Percentiles rank a stretch among this genome's conserved stretches.
Conservation (phyloP, 2,329 filamentous ascomycete species). For the Zymoseptoria ardabiliae region DNA sequence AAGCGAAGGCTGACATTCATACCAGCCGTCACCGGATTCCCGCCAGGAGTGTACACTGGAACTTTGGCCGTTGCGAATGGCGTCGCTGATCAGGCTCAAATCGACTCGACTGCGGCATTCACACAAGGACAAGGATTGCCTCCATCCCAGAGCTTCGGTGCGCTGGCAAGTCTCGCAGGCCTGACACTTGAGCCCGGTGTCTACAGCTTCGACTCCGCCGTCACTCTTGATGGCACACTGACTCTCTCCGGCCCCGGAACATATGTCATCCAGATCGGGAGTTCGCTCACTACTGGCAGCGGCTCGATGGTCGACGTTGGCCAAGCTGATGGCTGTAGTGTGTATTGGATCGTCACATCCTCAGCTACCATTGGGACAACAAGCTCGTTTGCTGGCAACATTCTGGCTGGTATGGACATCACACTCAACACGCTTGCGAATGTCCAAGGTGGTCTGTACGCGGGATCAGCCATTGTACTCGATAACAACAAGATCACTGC, state of each 20-base stretch:
- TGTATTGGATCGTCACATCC: slow-evolving; percentile 6
- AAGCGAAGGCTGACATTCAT: not conserved
- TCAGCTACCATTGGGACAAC: slow-evolving; percentile 2
- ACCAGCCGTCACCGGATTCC: slow-evolving; percentile 4
- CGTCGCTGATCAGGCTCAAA: slow-evolving; percentile 1
- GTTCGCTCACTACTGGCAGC: slow-evolving; percentile 3
- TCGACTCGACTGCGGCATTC: slow-evolving; percentile 1
- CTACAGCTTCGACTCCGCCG: slow-evolving; percentile 4
- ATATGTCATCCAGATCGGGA: slow-evolving; percentile 4
- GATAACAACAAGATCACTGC: not conserved
- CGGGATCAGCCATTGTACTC: slow-evolving; percentile 2
- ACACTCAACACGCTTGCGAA: slow-evolving; percentile 3
- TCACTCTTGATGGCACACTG: slow-evolving; percentile 1
- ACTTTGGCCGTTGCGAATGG: slow-evolving; percentile 1
- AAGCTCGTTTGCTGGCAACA: slow-evolving; percentile 3
- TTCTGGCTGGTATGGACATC: slow-evolving; percentile 4
- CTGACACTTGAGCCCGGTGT: slow-evolving; percentile 2
- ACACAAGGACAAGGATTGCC: not conserved
- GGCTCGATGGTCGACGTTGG: slow-evolving; percentile 1
- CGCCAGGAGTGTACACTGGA: slow-evolving; percentile 1
- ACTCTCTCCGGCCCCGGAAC: not conserved
- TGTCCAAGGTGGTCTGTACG: slow-evolving; percentile 3
- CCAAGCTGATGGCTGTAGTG: slow-evolving; percentile 3
- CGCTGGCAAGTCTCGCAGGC: slow-evolving; percentile 3
- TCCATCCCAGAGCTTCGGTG: not conserved